phyloP scores from a whole-genome alignment of 2,329 filamentous ascomycete genomes.

The Fusarium sp. region DNA sequence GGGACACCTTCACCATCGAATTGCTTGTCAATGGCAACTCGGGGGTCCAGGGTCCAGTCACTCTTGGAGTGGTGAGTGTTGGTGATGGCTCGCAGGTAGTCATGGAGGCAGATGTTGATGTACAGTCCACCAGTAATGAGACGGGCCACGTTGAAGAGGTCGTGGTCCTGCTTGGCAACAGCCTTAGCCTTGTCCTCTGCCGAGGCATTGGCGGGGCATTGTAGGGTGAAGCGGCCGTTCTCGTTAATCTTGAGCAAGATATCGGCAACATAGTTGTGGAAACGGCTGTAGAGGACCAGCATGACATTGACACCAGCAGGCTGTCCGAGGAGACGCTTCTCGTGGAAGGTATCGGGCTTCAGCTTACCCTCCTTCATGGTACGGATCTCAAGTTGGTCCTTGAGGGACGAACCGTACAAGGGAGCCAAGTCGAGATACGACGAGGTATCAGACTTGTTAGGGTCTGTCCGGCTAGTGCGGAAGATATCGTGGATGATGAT shows the following conservation, averaged over 20 bases:
- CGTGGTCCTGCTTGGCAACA: conserved; percentile 59
- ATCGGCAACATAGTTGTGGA: conserved; percentile 76
- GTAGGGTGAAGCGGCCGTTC: conserved; percentile 64
- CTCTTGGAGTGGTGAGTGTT: conserved; percentile 69
- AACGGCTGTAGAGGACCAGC: conserved; percentile 76
- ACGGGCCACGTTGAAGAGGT: conserved; percentile 64
- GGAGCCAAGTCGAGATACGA: conserved; percentile 81
- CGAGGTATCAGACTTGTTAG: conserved; percentile 73
- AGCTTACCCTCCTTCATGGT: conserved; percentile 75
- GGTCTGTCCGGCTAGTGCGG: conserved; percentile 66
- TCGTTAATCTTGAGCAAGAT: conserved; percentile 76
- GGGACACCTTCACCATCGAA: conserved; percentile 60
- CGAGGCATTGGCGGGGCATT: conserved; percentile 11
- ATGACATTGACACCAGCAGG: conserved; percentile 76
- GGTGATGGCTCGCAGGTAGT: conserved; percentile 72
- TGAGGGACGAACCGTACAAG: conserved; percentile 75
- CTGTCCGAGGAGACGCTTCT: conserved; percentile 73
- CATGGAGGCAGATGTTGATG: conserved; percentile 66
- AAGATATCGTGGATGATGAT: conserved; percentile 62
- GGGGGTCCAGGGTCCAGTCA: conserved; percentile 73
- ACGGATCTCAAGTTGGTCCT: conserved; percentile 72
- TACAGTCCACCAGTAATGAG: conserved; percentile 65
- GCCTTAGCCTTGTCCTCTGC: conserved; percentile 49
- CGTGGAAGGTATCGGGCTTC: conserved; percentile 77
- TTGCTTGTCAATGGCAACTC: conserved; percentile 63